Percentiles rank a stretch among this genome's conserved stretches.
These are phyloP conservation scores for Corinectria fuckeliana DNA, from an alignment of 2,329 filamentous ascomycete species.

Conservation along the genomic window DNA sequence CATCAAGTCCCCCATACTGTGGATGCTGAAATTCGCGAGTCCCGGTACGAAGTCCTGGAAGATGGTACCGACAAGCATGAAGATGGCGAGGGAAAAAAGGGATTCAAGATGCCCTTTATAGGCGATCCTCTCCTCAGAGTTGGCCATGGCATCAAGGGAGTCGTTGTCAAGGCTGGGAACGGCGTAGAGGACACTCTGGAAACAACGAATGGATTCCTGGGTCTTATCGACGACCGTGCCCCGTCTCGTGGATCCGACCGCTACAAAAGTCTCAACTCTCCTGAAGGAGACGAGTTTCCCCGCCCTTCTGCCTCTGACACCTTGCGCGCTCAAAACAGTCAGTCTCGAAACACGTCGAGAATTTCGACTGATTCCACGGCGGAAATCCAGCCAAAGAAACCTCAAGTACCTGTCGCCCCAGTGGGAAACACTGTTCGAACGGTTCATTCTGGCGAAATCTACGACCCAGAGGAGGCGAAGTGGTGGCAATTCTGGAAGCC, in stretches of 20 bases:
- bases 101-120: conserved; percentile 41
- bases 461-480: conserved; percentile 50
- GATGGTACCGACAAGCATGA: conserved; percentile 19
- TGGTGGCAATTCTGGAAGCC: conserved; percentile 73
- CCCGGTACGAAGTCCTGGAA: conserved; percentile 29
- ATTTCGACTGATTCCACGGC: conserved; percentile 49
- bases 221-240: conserved; percentile 22
- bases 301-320: conserved; percentile 35
- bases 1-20: conserved; percentile 61
- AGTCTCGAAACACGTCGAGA: conserved; percentile 47
- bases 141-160: conserved; percentile 56
- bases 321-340: conserved; percentile 43
- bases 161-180: conserved; percentile 52
- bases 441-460: conserved; percentile 57
- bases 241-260: conserved; percentile 36
- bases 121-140: conserved; percentile 53
- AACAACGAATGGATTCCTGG: conserved; percentile 61
- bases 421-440: conserved; percentile 61
- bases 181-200: conserved; percentile 60
- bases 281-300: conserved; percentile 41
- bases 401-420: background rate
- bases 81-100: conserved; percentile 36
- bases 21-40: conserved; percentile 53
- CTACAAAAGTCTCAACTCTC: conserved; percentile 36
- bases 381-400: conserved; percentile 26